A percentile compares a stretch with the other conserved stretches of the same genome.
These are phyloP conservation scores for Candida khao-thaluensis DNA, from an alignment of 805 yeast species.

Conservation along the genomic window DNA sequence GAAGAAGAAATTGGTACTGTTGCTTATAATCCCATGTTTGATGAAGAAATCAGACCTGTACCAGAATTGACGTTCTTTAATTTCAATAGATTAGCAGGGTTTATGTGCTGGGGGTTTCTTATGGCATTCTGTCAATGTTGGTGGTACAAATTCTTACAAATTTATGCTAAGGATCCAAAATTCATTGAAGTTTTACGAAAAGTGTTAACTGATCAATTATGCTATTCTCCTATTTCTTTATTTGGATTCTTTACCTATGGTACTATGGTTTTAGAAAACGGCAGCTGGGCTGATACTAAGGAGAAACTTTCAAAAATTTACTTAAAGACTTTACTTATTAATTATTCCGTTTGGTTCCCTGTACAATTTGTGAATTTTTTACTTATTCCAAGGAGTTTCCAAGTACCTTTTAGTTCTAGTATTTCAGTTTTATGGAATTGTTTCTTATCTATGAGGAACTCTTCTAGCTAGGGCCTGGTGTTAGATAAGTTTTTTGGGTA, in stretches of 20 bases:
- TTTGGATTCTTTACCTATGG: constrained; percentile 81
- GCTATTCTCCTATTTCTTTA: constrained; percentile 84
- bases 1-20: constrained; percentile 16
- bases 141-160: constrained; percentile 85
- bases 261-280: constrained; percentile 75
- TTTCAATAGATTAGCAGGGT: constrained; percentile 71
- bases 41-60: constrained; percentile 8
- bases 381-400: constrained; percentile 66
- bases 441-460: constrained; percentile 76
- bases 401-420: constrained; percentile 86
- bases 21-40: constrained; percentile 11
- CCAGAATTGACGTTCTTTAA: constrained; percentile 47
- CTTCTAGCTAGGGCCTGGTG: constrained; percentile 11
- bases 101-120: constrained; percentile 83
- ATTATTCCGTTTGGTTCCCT: constrained; percentile 78
- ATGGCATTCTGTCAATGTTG: constrained; percentile 81
- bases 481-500: too few relatives aligned
- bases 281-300: constrained; percentile 61
- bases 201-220: constrained; percentile 84
- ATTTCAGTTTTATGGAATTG: constrained; percentile 95
- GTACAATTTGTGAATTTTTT: constrained; percentile 76
- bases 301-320: constrained; percentile 66
- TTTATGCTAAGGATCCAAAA: constrained; percentile 80
- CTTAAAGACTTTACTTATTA: constrained; percentile 62
- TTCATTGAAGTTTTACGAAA: constrained; percentile 81